Conservation (phyloP, 2,329 filamentous ascomycete species). For the Cytospora piceicola region DNA sequence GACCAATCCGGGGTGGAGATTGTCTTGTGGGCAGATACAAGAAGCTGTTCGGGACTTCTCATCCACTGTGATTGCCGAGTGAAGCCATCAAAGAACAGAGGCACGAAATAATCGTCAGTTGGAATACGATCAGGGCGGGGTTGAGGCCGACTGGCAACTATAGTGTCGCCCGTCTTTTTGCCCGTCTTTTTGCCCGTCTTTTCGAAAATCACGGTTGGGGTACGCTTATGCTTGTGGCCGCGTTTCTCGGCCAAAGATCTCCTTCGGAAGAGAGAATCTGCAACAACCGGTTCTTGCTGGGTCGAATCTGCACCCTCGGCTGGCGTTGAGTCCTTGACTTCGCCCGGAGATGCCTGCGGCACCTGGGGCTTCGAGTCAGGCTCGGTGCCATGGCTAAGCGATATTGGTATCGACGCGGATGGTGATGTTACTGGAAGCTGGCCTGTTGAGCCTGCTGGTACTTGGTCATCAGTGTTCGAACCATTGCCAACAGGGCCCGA, state of each 20-base stretch:
- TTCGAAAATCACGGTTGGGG: constrained; percentile 78
- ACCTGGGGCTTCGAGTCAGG: constrained; percentile 6
- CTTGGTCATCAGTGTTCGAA: neutral
- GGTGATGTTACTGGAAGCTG: constrained; percentile 5
- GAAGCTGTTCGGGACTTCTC: constrained; percentile 69
- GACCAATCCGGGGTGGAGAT: constrained; percentile 84
- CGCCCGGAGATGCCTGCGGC: neutral
- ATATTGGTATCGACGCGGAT: constrained; percentile 7
- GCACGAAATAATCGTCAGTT: constrained; percentile 67
- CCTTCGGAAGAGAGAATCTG: constrained; percentile 8
- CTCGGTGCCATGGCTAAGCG: constrained; percentile 2
- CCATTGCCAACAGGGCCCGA: neutral
- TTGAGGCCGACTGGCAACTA: constrained; percentile 48
- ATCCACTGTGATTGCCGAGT: constrained; percentile 61
- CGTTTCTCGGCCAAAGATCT: constrained; percentile 24
- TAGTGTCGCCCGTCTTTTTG: constrained; percentile 54
- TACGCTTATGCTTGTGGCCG: constrained; percentile 56
- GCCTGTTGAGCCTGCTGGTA: neutral
- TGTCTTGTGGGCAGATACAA: constrained; percentile 86
- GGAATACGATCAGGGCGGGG: constrained; percentile 40
- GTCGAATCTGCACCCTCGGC: neutral
- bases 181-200: constrained; percentile 64
- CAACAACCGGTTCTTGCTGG: constrained; percentile 1
- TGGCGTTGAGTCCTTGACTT: constrained; percentile 1
- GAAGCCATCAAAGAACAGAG: constrained; percentile 63